phyloP scores from a whole-genome alignment of 257 asterid species.

The Voacanga thouarsii region DNA sequence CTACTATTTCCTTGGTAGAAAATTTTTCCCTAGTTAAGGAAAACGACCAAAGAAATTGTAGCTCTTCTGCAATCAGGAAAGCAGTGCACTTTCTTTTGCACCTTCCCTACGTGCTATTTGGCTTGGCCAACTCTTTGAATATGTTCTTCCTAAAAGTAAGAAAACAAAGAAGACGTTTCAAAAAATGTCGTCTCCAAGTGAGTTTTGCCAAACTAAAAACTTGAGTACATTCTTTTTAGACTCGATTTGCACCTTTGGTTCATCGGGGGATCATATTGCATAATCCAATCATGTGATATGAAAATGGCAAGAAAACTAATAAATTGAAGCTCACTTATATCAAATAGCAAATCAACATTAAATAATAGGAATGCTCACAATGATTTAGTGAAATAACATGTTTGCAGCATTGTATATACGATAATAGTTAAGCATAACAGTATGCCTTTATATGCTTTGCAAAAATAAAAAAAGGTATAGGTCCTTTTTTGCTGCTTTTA shows the following conservation, averaged over 20 bases:
- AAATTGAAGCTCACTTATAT: background rate
- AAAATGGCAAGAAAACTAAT: constrained; percentile 3
- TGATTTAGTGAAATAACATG: background rate
- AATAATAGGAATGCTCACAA: background rate
- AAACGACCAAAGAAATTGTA: constrained; percentile 53
- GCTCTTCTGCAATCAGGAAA: constrained; percentile 91
- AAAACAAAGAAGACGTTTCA: constrained; percentile 17
- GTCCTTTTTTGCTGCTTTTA: constrained; percentile 94
- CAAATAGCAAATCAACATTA: background rate
- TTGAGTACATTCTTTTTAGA: too few relatives aligned
- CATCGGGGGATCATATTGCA: too few relatives aligned
- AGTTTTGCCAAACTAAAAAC: too few relatives aligned
- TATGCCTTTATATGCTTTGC: constrained; percentile 82
- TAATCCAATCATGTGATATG: constrained; percentile 1
- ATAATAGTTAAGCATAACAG: constrained; percentile 36
- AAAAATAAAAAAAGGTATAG: constrained; percentile 73
- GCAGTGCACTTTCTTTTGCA: constrained; percentile 87
- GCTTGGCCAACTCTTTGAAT: constrained; percentile 96
- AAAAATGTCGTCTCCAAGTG: background rate
- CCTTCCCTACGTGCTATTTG: constrained; percentile 99
- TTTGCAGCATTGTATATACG: background rate
- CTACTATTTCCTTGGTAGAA: background rate
- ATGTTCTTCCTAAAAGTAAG: constrained; percentile 66
- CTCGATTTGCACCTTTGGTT: too few relatives aligned
- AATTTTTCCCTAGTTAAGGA: background rate